A percentile compares a stretch with the other conserved stretches of the same genome.
Evolutionary conservation across 305 asterid genomes (phyloP).

Genomic region (Ilex paraguariensis): DNA sequence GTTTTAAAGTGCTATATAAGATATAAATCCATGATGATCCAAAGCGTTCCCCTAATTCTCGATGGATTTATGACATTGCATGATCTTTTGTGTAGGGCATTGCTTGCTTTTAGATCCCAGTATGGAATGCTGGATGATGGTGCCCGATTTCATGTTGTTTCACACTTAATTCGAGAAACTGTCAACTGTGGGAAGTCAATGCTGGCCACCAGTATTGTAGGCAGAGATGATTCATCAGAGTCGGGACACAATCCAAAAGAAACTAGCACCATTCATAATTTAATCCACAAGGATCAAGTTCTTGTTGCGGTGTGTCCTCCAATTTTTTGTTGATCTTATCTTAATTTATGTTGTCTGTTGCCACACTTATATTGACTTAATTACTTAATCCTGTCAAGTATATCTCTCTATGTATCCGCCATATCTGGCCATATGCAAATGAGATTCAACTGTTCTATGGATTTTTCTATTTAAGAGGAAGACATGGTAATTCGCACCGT

Average conservation of each 20-base stretch:
- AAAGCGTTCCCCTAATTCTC: not conserved
- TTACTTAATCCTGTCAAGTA: too few relatives aligned
- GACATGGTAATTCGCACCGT: too few relatives aligned
- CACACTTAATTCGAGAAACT: conserved; percentile 90
- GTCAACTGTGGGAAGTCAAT: conserved; percentile 77
- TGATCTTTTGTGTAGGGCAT: conserved; percentile 60
- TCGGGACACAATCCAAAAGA: conserved; percentile 60
- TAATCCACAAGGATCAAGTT: conserved; percentile 93
- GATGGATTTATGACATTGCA: conserved; percentile 18
- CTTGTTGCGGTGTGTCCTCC: conserved; percentile 66
- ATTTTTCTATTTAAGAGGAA: too few relatives aligned
- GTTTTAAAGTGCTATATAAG: too few relatives aligned
- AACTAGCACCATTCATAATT: conserved; percentile 64
- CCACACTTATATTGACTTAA: not conserved
- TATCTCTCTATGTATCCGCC: too few relatives aligned
- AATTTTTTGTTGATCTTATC: conserved; percentile 1
- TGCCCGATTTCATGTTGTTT: conserved; percentile 87
- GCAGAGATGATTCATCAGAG: conserved; percentile 71
- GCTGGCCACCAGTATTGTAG: conserved; percentile 65
- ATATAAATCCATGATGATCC: too few relatives aligned
- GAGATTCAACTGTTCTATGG: too few relatives aligned
- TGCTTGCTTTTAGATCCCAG: conserved; percentile 77
- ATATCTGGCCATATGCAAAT: too few relatives aligned
- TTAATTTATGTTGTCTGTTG: not conserved
- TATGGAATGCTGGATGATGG: conserved; percentile 91